Base-by-base conservation (phyloP, 441 rosid genomes). In the Sinapis alba region DNA sequence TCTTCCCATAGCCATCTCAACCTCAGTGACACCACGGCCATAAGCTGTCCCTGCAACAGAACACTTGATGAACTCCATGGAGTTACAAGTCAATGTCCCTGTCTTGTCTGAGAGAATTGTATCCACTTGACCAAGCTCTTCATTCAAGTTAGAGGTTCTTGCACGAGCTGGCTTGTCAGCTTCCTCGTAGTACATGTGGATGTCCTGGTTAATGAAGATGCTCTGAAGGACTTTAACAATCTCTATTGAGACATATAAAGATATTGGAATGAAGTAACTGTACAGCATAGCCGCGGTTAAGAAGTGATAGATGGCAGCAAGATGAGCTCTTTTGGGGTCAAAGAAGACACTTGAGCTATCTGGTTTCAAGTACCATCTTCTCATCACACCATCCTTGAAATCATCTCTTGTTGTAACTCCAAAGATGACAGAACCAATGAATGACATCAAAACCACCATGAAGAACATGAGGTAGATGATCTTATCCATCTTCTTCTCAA, bases 81-180 rank as follows among this genome's bases (percentile, higher is more conserved):
- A 87, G 81, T 94, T 94, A 83, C 98, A 92, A 30, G 98, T 94
- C 86, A 94, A 80, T 11, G 98, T 94, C 53, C 98, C 98, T 0
- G 98, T 94, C 78, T 94, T 94, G 80, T 94, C 98, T 0, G 98
- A 94, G 59, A 94, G 92, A 50, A 94, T 84, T 6, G 95, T 92
- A 36, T 89, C 96, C 34, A 94, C 99, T 73, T 94, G 98, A 1
- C 99, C 99, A 36, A 94, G 98, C 75, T 94, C 99, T 85, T 94
- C 99, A 53, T 94, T 94, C 59, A 94, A 79, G 68, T 94, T 94
- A n/a, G 98, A 92, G 71, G 99, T 92, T 5, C 98, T 89, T 1
- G 99, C 99, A 59, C 76, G 83, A 6, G 97, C 97, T 13, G 99
- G 97, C 84, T 85, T 88, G 78, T 90, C 93, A 26, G 90, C 69